A percentile compares a stretch with the other conserved stretches of the same genome.
These are phyloP conservation scores for Diaporthe aspalathi DNA, from an alignment of 2,329 filamentous ascomycete genomes.

Conservation along the genomic window DNA sequence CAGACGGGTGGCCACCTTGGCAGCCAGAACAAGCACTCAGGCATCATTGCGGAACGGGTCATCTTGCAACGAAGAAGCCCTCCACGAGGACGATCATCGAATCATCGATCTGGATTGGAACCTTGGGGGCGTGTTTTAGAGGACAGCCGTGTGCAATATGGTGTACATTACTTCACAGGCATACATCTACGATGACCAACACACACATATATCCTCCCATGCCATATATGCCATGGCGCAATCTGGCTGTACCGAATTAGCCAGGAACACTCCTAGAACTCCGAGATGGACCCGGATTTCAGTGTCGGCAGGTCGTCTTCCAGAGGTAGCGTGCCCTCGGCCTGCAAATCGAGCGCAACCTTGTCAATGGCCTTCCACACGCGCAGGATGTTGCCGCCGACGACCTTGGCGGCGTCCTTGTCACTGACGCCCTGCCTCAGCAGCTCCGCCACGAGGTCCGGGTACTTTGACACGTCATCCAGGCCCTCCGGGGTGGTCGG, in stretches of 20 bases:
- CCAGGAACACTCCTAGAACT: background rate
- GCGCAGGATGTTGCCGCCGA: constrained; percentile 82
- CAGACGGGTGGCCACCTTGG: background rate
- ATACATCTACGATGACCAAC: background rate
- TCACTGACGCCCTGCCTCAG: constrained; percentile 80
- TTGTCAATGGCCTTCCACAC: constrained; percentile 85
- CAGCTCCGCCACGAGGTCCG: constrained; percentile 80
- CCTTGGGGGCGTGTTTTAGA: background rate
- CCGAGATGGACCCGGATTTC: constrained; percentile 33
- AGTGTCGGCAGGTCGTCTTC: constrained; percentile 62
- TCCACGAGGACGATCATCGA: background rate
- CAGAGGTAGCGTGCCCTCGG: constrained; percentile 61
- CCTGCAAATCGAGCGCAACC: constrained; percentile 75
- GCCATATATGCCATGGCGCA: background rate
- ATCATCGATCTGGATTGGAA: background rate
- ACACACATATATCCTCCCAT: background rate
- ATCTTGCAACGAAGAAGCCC: no score
- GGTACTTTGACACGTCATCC: constrained; percentile 87
- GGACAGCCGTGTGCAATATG: constrained; percentile 2
- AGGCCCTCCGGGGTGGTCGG: constrained; percentile 74
- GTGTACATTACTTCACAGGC: constrained; percentile 27
- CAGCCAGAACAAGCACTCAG: no score
- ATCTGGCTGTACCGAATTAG: background rate
- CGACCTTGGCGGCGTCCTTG: constrained; percentile 77
- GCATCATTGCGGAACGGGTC: background rate